phyloP scores from a whole-genome alignment of 768 basidiomycete genomes.

The Mycena polygramma region DNA sequence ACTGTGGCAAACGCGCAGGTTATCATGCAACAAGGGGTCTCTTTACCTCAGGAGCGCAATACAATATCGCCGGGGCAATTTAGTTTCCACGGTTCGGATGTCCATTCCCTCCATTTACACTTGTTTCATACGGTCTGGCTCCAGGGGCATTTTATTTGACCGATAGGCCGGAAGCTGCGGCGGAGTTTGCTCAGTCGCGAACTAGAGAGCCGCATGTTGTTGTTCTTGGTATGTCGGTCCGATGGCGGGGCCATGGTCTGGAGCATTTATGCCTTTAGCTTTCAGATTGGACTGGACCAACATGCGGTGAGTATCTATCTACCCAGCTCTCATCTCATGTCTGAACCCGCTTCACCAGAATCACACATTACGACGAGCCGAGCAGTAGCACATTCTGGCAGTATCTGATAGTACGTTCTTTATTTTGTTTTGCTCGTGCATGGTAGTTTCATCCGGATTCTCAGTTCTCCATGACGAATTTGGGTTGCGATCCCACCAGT shows the following conservation, averaged over 20 bases:
- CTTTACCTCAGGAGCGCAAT: no score
- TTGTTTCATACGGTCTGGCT: background rate
- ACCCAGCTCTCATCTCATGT: background rate
- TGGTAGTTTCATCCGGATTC: no score
- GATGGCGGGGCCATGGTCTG: no score
- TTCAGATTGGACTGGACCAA: background rate
- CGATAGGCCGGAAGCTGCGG: no score
- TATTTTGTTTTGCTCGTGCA: background rate
- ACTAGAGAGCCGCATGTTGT: background rate
- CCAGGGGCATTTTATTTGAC: no score
- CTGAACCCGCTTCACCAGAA: background rate
- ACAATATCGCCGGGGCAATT: no score
- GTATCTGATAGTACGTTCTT: background rate
- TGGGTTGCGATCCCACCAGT: background rate
- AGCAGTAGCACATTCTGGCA: background rate
- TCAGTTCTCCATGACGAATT: conserved; percentile 6
- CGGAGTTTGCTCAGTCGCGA: background rate
- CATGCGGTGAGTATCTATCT: background rate
- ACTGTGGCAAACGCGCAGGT: no score
- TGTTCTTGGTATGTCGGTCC: background rate
- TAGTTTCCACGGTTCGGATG: no score
- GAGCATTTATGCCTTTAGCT: background rate
- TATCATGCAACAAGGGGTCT: no score
- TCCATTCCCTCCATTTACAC: no score
- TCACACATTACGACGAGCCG: background rate